Evolutionary conservation across 2,329 filamentous ascomycete genomes (phyloP), one percentile per base, ranked within the genome.

Genomic region (Penicillium sp.): DNA sequence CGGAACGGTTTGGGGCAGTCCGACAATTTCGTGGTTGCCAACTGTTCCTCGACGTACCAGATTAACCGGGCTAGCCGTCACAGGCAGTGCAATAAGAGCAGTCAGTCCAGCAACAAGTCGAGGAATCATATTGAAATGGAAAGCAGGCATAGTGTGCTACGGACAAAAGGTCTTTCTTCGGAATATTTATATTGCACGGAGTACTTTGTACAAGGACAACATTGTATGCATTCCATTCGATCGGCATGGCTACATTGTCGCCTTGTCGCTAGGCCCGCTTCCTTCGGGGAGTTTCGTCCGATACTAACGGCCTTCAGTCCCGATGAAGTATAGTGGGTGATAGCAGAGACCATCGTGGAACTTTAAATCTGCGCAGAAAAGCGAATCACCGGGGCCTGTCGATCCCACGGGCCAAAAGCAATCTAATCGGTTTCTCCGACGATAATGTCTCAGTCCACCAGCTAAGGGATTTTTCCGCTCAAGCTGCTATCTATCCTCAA

Each of bases 1-100:
- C 0, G 79, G 79, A 0, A 81, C 76, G 0, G 76, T 73, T 60
- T 81, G 59, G 0, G 72, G 51, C 53, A 82, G 80, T 2, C 76
- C 77, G 7, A 79, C 77, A 26, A 83, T 68, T 0, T 69, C 64
- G 62, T 76, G 67, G 26, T 72, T 70, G 17, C 39, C 59, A 55
- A 79, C 74, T 34, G 69, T 69, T 8, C 65, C 74, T 39, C 76
- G 72, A 10, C 54, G 49, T 1, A 21, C 42, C 2, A 55, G 24
- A 10, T 8, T 32, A 33, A 37, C 22, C 10, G 26, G 45, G 7
- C 35, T 39, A 8, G 21, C 35, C 15, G 45, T 34, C 29, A 37
- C 43, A 10, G 48, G 48, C 24, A 51, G 43, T 12, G 37, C 35
- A 12, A 41, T 22, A 7, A 57, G 37, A 31, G 46, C 47, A 34